Evolutionary conservation across 441 rosid species (phyloP).

Genomic region (Jatropha multifida): DNA sequence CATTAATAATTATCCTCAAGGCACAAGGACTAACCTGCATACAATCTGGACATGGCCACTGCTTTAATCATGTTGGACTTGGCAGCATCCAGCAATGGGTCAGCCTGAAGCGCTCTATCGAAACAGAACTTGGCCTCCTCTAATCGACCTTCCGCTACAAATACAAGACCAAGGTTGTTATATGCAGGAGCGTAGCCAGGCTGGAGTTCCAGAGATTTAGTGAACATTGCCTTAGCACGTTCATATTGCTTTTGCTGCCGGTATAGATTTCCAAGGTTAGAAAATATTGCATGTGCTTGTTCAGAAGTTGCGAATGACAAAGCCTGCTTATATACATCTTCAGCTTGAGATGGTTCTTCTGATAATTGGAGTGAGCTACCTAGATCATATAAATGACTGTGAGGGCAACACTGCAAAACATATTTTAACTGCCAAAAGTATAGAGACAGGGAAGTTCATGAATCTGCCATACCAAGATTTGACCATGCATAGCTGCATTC

Average conservation of each 20-base stretch:
- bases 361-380: conserved; percentile 85
- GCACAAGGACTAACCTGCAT: conserved; percentile 38
- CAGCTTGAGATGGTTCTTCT: conserved; percentile 65
- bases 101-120: conserved; percentile 63
- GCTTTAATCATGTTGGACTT: conserved; percentile 82
- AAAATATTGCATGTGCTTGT: conserved; percentile 68
- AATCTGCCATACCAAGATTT: conserved; percentile 61
- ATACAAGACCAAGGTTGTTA: conserved; percentile 91
- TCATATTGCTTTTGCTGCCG: conserved; percentile 75
- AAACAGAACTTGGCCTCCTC: conserved; percentile 91
- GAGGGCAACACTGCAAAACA: conserved; percentile 2
- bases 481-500: conserved; percentile 83
- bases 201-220: conserved; percentile 74
- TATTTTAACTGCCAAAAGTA: neutral
- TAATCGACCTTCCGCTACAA: conserved; percentile 77
- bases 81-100: conserved; percentile 86
- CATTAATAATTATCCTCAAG: conserved; percentile 19
- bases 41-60: conserved; percentile 45
- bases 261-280: conserved; percentile 91
- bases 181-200: conserved; percentile 96
- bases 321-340: conserved; percentile 76
- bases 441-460: conserved; percentile 1
- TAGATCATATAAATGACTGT: conserved; percentile 23
- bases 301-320: conserved; percentile 58
- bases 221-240: conserved; percentile 89